phyloP scores from a whole-genome alignment of 2,329 filamentous ascomycete species.

The Metarhizium guizhouense region DNA sequence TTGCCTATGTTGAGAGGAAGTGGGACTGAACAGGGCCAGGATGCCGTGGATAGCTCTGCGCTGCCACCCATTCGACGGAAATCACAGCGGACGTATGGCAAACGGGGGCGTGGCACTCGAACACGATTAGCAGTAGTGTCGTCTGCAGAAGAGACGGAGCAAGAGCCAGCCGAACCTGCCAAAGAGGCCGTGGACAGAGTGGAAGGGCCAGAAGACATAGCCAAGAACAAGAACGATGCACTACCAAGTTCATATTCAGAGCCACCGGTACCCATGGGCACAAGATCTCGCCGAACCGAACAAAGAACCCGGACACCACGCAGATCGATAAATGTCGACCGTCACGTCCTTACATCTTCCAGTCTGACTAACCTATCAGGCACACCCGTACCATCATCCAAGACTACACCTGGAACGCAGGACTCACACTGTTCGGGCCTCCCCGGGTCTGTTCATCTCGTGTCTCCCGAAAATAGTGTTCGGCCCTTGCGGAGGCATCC shows the following conservation, averaged over 20 bases:
- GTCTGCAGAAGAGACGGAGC: background rate
- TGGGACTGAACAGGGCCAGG: slow-evolving; percentile 10
- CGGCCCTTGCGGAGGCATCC: slow-evolving; percentile 11
- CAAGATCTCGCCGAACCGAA: slow-evolving; percentile 8
- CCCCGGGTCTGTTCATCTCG: slow-evolving; percentile 13
- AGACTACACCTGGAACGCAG: slow-evolving; percentile 26
- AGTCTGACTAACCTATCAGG: slow-evolving; percentile 30
- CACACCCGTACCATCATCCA: slow-evolving; percentile 28
- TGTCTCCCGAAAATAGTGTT: slow-evolving; percentile 14
- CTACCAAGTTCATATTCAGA: background rate
- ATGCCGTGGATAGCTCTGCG: slow-evolving; percentile 19
- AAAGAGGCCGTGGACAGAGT: background rate
- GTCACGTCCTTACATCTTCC: slow-evolving; percentile 20
- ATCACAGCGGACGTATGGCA: slow-evolving; percentile 5
- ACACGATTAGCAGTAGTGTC: slow-evolving; percentile 2
- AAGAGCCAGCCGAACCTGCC: background rate
- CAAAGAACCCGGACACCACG: slow-evolving; percentile 15
- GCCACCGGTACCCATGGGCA: background rate
- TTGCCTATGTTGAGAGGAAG: slow-evolving; percentile 21
- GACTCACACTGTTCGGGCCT: slow-evolving; percentile 19
- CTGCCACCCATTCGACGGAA: slow-evolving; percentile 13
- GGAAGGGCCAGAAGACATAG: background rate
- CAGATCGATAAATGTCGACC: background rate
- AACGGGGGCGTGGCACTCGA: background rate
- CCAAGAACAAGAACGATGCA: background rate